Evolutionary conservation across 805 yeast genomes (phyloP).

Genomic region (Starmerella powellii): DNA sequence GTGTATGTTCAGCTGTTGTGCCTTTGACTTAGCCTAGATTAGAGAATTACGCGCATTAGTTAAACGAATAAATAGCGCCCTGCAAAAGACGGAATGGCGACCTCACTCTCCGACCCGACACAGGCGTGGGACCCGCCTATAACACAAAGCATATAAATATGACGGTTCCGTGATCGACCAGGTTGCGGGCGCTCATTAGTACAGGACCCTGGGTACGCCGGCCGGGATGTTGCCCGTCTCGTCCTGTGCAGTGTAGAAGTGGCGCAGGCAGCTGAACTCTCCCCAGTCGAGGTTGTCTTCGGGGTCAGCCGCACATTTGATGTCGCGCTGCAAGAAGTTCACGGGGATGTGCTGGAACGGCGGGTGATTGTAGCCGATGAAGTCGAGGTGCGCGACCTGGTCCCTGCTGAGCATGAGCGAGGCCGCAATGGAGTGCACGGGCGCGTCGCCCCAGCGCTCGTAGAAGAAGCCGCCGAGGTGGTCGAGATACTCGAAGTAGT

Average conservation of each 20-base stretch:
- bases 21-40: too few relatives aligned
- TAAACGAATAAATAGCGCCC: too few relatives aligned
- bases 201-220: slow-evolving; percentile 13
- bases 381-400: slow-evolving; percentile 83
- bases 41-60: too few relatives aligned
- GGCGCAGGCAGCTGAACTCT: slow-evolving; percentile 29
- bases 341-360: slow-evolving; percentile 60
- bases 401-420: slow-evolving; percentile 57
- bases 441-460: slow-evolving; percentile 98
- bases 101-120: too few relatives aligned
- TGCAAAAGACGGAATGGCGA: too few relatives aligned
- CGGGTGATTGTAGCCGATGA: slow-evolving; percentile 73
- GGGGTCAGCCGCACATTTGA: slow-evolving; percentile 46
- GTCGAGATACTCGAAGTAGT: slow-evolving; percentile 62
- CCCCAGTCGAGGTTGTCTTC: slow-evolving; percentile 28
- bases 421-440: slow-evolving; percentile 80
- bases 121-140: too few relatives aligned
- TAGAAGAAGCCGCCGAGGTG: slow-evolving; percentile 68
- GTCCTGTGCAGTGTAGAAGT: slow-evolving; percentile 26
- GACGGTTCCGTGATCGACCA: too few relatives aligned
- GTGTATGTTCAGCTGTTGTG: too few relatives aligned
- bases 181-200: slow-evolving; percentile 1
- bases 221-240: slow-evolving; percentile 18
- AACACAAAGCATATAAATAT: too few relatives aligned
- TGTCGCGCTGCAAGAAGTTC: slow-evolving; percentile 31